Evolutionary conservation across 129 eudicot genomes (phyloP).

Genomic region (carrot (Daucus carota)): DNA sequence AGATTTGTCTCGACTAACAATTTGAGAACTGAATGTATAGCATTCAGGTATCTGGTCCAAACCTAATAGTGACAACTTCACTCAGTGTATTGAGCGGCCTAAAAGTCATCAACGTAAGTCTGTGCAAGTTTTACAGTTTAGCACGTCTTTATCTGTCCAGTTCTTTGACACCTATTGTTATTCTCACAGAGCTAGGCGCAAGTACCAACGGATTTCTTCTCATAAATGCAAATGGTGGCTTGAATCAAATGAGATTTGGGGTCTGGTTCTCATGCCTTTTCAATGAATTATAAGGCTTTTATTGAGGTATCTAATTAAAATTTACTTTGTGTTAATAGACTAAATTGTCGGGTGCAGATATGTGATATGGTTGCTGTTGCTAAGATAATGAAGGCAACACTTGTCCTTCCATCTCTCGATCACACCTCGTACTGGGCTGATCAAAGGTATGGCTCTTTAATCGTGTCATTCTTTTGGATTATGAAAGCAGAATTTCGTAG

Average conservation of each 20-base stretch:
- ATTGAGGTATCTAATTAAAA: slow-evolving; percentile 6
- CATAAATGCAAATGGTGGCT: slow-evolving; percentile 97
- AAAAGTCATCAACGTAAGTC: slow-evolving; percentile 70
- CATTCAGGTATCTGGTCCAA: slow-evolving; percentile 73
- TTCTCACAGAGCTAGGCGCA: slow-evolving; percentile 66
- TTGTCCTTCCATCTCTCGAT: slow-evolving; percentile 95
- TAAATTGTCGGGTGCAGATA: slow-evolving; percentile 76
- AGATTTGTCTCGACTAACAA: not conserved
- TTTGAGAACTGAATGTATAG: slow-evolving; percentile 36
- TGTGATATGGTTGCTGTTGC: slow-evolving; percentile 99
- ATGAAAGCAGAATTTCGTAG: not conserved
- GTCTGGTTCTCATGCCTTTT: slow-evolving; percentile 48
- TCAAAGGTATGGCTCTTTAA: slow-evolving; percentile 51
- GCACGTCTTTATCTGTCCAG: not conserved
- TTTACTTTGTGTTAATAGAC: slow-evolving; percentile 37
- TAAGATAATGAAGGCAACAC: slow-evolving; percentile 88
- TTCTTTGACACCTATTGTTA: slow-evolving; percentile 9
- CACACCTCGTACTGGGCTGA: slow-evolving; percentile 99
- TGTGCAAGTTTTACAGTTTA: not conserved
- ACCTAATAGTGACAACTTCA: slow-evolving; percentile 76
- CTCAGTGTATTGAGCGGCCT: slow-evolving; percentile 67
- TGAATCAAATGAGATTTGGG: slow-evolving; percentile 99
- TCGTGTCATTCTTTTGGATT: not conserved
- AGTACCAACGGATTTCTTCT: slow-evolving; percentile 83
- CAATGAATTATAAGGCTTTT: slow-evolving; percentile 4